Conservation (phyloP, 2,329 filamentous ascomycete genomes). For the Aspergillus sp. region DNA sequence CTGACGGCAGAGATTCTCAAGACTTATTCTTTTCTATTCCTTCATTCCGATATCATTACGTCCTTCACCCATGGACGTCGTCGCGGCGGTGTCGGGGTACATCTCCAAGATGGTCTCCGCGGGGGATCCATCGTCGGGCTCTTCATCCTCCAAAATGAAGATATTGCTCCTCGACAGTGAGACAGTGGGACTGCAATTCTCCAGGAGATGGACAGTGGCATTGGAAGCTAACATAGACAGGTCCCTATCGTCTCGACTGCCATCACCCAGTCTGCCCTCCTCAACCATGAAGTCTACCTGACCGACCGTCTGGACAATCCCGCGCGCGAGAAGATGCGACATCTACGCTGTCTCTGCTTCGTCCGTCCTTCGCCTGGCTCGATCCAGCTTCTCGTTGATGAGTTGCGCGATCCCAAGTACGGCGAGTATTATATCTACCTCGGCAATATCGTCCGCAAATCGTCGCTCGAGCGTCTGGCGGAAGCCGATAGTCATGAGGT, state of each 20-base stretch:
- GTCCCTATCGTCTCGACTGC: conserved; percentile 90
- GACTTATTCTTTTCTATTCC: no score
- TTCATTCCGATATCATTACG: no score
- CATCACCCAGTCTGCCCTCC: conserved; percentile 85
- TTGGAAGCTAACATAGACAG: conserved; percentile 24
- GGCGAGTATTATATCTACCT: conserved; percentile 97
- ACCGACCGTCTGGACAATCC: conserved; percentile 91
- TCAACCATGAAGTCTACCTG: conserved; percentile 96
- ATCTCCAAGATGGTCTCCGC: conserved; percentile 90
- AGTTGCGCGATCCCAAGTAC: conserved; percentile 91
- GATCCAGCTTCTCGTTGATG: conserved; percentile 88
- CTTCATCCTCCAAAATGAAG: conserved; percentile 78
- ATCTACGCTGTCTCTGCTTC: conserved; percentile 87
- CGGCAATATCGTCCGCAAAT: conserved; percentile 96
- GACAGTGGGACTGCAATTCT: conserved; percentile 51
- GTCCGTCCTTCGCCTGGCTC: conserved; percentile 86
- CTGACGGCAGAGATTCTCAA: no score
- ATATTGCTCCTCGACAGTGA: conserved; percentile 88
- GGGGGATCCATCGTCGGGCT: conserved; percentile 58
- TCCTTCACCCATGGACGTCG: conserved; percentile 69
- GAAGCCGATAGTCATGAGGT: conserved; percentile 98
- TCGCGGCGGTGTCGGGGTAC: conserved; percentile 87
- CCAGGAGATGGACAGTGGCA: no score
- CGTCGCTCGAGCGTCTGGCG: conserved; percentile 81
- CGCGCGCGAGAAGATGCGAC: conserved; percentile 92